A percentile compares a stretch with the other conserved stretches of the same genome.
phyloP scores from a whole-genome alignment of 495 filamentous ascomycete species.

The Aspergillus sclerotiicarbonarius region DNA sequence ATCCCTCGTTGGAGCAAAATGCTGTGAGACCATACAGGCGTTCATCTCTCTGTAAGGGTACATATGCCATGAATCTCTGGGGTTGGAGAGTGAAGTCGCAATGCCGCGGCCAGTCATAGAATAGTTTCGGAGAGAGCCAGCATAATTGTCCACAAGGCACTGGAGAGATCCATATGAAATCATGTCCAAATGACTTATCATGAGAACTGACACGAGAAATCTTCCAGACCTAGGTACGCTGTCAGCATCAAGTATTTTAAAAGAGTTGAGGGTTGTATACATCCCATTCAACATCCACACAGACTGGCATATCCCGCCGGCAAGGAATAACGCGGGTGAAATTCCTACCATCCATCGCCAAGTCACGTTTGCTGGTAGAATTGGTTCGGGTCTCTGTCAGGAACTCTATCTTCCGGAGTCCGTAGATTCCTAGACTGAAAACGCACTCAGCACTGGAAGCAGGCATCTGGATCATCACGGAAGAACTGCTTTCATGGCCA shows the following conservation, averaged over 20 bases:
- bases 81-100: slow-evolving; percentile 7
- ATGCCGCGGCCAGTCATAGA: slow-evolving; percentile 12
- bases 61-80: slow-evolving; percentile 7
- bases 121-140: background rate
- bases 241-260: background rate
- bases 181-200: slow-evolving; percentile 6
- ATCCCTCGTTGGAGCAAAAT: too few species aligned
- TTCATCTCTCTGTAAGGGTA: background rate
- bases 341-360: too few species aligned
- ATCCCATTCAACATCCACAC: background rate
- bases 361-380: background rate
- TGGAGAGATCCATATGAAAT: background rate
- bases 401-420: slow-evolving; percentile 4
- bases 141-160: background rate
- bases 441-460: background rate
- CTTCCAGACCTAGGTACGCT: background rate
- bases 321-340: background rate
- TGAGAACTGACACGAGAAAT: background rate
- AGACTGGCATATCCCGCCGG: background rate
- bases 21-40: too few species aligned
- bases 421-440: background rate
- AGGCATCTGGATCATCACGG: background rate
- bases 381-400: background rate
- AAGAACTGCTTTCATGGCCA: background rate
- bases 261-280: slow-evolving; percentile 1